Base-by-base conservation (phyloP, 225 moss, liverwort and hornwort genomes). In the Physcomitrellopsis africana region DNA sequence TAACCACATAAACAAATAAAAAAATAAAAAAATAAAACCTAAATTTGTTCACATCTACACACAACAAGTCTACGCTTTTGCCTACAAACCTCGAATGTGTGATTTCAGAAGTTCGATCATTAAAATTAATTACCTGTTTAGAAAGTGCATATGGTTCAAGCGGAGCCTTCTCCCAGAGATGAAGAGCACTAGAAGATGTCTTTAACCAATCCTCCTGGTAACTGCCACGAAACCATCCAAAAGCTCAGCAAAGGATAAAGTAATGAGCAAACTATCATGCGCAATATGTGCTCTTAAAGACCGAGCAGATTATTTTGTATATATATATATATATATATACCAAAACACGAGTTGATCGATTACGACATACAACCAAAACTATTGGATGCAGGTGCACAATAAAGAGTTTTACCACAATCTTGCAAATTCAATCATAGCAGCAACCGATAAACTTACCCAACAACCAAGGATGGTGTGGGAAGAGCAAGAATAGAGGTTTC, bases 181-280 rank as follows among this genome's bases (percentile, higher is more conserved):
- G 93, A 10, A 99, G 89, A 56, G 93, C 87, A 75, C 81, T 86
- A 74, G 93, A 87, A 24, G 95, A 93, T 32, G 92, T 88, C 73
- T 92, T 93, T 23, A 99, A 80, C 95, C 95, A 99, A 65, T 99
- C 99, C 32, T 99, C 95, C 72, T 99, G 99, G 81, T 99, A 99
- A 51, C 99, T 99, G 93, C 72, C 63, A 67, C 7, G 11, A 59
- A 37, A 37, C 9, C 51, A 67, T 26, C 57, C 11, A 14, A 66
- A 6, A 71, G 56, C 75, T 62, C 75, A 68, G 58, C 57, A 63
- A 67, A 48, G 45, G 59, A 37, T 19, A 51, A 75, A 62, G 14
- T 64, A 59, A 72, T 68, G 23, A 29, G 75, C 62, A 29, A 65
- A 73, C 13, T 15, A 45, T 44, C 47, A 59, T 49, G 16, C 59